Base-by-base conservation (phyloP, 192 early-diverging fungal species). In the Podila minutissima region DNA sequence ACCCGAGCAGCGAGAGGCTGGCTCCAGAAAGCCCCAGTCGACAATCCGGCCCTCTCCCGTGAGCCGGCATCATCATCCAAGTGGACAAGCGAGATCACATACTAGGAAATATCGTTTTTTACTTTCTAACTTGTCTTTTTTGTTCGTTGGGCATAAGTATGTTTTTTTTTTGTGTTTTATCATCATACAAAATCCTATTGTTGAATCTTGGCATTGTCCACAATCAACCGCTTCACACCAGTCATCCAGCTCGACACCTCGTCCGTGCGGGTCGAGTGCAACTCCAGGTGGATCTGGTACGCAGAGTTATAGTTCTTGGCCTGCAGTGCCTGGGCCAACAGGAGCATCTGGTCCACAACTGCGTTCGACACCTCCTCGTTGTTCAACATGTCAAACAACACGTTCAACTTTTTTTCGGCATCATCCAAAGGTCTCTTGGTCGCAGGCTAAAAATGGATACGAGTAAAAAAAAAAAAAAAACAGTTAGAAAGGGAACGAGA, bases 361-460 rank as follows among this genome's bases (percentile, higher is more conserved):
- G 85, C 85, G 29, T 72, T 75, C 1, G 90, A 87, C 8, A 96
- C 78, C 62, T 92, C 90, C 31, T 89, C 91, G 74, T 92, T 92
- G 79, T 97, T 97, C 86, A 97, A 83, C 84, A 90, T 87, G 83
- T 97, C 97, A 82, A 95, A 95, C 57, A 99, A 72, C 8, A 84
- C 82, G 35, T 91, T 87, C 35, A 99, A 68, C n/a, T 92, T 86
- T 75, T 93, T 94, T 59, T 97, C 93, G 5, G 95, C 90, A 61
- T 98, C 96, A 69, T 95, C 93, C 75, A 93, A 87, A 61, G 93
- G 86, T 62, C 91, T 86, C 70, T 92, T 92, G 72, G 94, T 89
- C 26, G 85, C 84, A n/a, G 93, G 90, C 85, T 94, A 69, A 59
- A 37, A 41, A 32, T 19, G 50, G 32, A 19, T 19, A 48, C 19